phyloP scores from a whole-genome alignment of 805 yeast genomes.

The Phaffomyces antillensis region DNA sequence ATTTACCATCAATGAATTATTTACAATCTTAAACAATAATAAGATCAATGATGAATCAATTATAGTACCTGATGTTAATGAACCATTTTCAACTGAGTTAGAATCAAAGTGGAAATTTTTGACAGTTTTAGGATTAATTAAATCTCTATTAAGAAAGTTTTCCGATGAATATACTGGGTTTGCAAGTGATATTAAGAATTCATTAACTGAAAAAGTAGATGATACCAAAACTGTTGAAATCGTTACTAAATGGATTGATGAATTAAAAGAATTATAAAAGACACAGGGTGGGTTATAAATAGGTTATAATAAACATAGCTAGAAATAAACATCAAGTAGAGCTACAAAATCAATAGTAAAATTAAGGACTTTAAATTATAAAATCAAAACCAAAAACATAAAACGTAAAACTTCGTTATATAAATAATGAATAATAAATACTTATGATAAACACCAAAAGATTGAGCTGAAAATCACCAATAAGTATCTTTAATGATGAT shows the following conservation, averaged over 20 bases:
- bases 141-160: constrained; percentile 34
- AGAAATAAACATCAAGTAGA: no score
- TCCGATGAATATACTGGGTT: constrained; percentile 35
- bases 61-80: constrained; percentile 20
- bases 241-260: constrained; percentile 28
- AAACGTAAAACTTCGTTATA: background rate
- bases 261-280: constrained; percentile 19
- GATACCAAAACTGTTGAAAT: constrained; percentile 26
- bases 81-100: constrained; percentile 24
- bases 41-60: constrained; percentile 19
- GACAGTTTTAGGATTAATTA: constrained; percentile 29
- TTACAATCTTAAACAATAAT: constrained; percentile 16
- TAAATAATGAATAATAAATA: no score
- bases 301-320: background rate
- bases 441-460: no score
- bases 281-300: background rate
- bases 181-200: constrained; percentile 26
- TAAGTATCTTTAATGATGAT: background rate
- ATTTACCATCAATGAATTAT: constrained; percentile 22
- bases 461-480: no score
- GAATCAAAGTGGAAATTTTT: constrained; percentile 38
- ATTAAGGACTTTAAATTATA: background rate
- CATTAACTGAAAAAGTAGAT: constrained; percentile 26
- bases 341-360: no score
- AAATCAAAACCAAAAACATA: background rate